These are phyloP conservation scores for Musa balbisiana DNA, from an alignment of 202 grass and related monocot genomes.

Conservation along the genomic window DNA sequence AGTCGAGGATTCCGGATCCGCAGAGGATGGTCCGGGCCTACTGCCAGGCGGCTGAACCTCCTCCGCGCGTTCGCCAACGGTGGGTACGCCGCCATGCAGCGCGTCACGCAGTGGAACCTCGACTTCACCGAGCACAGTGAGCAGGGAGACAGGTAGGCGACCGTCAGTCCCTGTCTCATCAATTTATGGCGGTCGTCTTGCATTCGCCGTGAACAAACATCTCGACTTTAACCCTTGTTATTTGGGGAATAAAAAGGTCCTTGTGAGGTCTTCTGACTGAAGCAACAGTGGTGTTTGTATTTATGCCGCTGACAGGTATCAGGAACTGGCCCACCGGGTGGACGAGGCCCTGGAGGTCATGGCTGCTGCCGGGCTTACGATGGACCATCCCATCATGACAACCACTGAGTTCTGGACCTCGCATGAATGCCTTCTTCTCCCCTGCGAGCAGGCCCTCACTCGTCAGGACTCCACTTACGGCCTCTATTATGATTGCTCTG, in stretches of 20 bases:
- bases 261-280: too few relatives aligned
- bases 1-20: not conserved
- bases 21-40: not conserved
- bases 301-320: not conserved
- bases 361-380: not conserved
- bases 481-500: not conserved
- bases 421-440: not conserved
- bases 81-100: not conserved
- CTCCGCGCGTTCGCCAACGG: not conserved
- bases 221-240: too few relatives aligned
- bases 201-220: too few relatives aligned
- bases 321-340: not conserved
- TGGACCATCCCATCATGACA: not conserved
- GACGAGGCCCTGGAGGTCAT: not conserved
- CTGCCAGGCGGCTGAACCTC: not conserved
- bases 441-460: not conserved
- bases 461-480: too few relatives aligned
- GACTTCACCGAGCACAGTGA: not conserved
- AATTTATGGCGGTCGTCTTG: not conserved
- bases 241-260: too few relatives aligned
- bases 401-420: not conserved
- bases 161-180: not conserved
- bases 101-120: not conserved
- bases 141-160: not conserved
- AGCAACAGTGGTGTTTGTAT: too few relatives aligned